A percentile compares a stretch with the other conserved stretches of the same genome.
These are phyloP conservation scores for Pleurotus pulmonarius DNA, from an alignment of 768 basidiomycete genomes.

Conservation along the genomic window DNA sequence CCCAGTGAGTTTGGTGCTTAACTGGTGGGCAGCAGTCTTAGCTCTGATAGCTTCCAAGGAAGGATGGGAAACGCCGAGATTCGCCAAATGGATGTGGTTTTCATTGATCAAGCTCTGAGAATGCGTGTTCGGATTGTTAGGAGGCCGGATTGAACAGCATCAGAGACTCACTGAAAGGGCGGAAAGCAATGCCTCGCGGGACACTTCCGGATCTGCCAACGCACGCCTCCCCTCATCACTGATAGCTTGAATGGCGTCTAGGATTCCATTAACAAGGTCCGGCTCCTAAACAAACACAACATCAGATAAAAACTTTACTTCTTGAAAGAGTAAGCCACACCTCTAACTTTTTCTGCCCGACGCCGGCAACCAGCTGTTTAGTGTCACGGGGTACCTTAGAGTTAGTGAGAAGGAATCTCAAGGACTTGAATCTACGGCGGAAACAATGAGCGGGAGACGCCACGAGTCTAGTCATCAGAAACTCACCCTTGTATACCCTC, in stretches of 20 bases:
- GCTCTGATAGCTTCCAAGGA: slow-evolving; percentile 76
- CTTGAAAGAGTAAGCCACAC: slow-evolving; percentile 29
- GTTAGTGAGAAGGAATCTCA: slow-evolving; percentile 88
- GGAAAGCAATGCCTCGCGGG: slow-evolving; percentile 60
- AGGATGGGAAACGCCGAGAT: slow-evolving; percentile 90
- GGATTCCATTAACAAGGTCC: slow-evolving; percentile 72
- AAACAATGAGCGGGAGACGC: background rate
- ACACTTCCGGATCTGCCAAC: slow-evolving; percentile 69
- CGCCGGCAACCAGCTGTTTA: slow-evolving; percentile 90
- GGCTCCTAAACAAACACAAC: slow-evolving; percentile 57
- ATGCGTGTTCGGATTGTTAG: slow-evolving; percentile 13
- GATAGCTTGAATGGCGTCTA: slow-evolving; percentile 80
- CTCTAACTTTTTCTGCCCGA: slow-evolving; percentile 63
- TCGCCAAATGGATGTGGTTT: slow-evolving; percentile 83
- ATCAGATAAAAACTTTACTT: background rate
- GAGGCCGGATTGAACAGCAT: background rate
- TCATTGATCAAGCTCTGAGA: slow-evolving; percentile 75
- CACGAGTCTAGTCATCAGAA: background rate
- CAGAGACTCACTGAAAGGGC: slow-evolving; percentile 62
- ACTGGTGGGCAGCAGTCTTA: slow-evolving; percentile 58
- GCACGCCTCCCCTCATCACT: slow-evolving; percentile 76
- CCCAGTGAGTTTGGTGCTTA: slow-evolving; percentile 94
- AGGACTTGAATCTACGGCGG: slow-evolving; percentile 74
- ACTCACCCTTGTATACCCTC: slow-evolving; percentile 81
- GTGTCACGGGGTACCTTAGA: slow-evolving; percentile 93